These are phyloP conservation scores for Microdochium bolleyi DNA, from an alignment of 2,329 filamentous ascomycete species.

Conservation along the genomic window DNA sequence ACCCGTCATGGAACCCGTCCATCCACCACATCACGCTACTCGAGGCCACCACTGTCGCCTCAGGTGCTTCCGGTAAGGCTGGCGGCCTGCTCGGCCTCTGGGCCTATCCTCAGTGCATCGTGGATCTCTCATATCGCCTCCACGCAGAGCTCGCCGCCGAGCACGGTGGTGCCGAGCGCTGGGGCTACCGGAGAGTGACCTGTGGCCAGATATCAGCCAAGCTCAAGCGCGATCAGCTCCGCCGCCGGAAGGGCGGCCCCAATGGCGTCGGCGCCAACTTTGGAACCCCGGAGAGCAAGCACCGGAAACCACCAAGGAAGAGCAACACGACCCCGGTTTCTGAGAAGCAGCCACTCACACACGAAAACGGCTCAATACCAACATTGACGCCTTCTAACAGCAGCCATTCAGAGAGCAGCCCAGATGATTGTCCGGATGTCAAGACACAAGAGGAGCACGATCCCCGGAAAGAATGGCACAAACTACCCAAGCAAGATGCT, in stretches of 20 bases:
- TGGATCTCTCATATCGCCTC: slow-evolving; percentile 76
- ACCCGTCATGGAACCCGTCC: slow-evolving; percentile 68
- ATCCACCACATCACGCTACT: slow-evolving; percentile 77
- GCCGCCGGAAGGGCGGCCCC: background rate
- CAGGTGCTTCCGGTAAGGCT: slow-evolving; percentile 91
- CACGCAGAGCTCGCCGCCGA: slow-evolving; percentile 80
- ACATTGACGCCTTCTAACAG: background rate
- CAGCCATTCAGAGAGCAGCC: background rate
- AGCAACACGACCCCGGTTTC: background rate
- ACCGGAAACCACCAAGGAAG: background rate
- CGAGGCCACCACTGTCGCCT: slow-evolving; percentile 77
- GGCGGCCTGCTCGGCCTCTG: slow-evolving; percentile 84
- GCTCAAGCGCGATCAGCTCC: slow-evolving; percentile 3
- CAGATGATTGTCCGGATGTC: background rate
- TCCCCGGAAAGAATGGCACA: slow-evolving; percentile 46
- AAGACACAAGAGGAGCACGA: slow-evolving; percentile 4
- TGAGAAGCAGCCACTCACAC: background rate
- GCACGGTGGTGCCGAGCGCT: slow-evolving; percentile 67
- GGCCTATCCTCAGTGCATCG: slow-evolving; percentile 81
- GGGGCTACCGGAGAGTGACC: slow-evolving; percentile 77
- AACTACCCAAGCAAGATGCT: slow-evolving; percentile 50
- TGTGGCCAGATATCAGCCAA: slow-evolving; percentile 53
- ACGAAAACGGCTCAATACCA: background rate
- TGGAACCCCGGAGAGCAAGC: background rate
- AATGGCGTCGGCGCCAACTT: background rate